A percentile compares a stretch with the other conserved stretches of the same genome.
Conservation (phyloP, 345 rosid species). For the Arabidopsis thaliana region TAIR10.1 NC_003075.7:13221001-13221500, state of each 20-base stretch:
- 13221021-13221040: conserved; percentile 84
- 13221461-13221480: conserved; percentile 53
- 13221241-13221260: not conserved
- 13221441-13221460: conserved; percentile 60
- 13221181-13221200: conserved; percentile 71
- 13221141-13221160: conserved; percentile 46
- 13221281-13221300: conserved; percentile 88
- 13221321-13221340: conserved; percentile 41
- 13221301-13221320: conserved; percentile 77
- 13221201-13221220: conserved; percentile 59
- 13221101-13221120: conserved; percentile 68
- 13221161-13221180: conserved; percentile 70
- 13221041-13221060: conserved; percentile 68
- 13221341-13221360: conserved; percentile 40
- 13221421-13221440: conserved; percentile 68
- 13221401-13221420: conserved; percentile 89
- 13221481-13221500: conserved; percentile 48
- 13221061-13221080: conserved; percentile 69
- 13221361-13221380: conserved; percentile 52
- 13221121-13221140: conserved; percentile 57
- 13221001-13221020: conserved; percentile 63
- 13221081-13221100: conserved; percentile 59
- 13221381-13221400: conserved; percentile 61
- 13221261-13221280: conserved; percentile 43
- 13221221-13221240: conserved; percentile 7